Base-by-base conservation (phyloP, 2,329 filamentous ascomycete genomes). In the Bipolaris victoriae region DNA sequence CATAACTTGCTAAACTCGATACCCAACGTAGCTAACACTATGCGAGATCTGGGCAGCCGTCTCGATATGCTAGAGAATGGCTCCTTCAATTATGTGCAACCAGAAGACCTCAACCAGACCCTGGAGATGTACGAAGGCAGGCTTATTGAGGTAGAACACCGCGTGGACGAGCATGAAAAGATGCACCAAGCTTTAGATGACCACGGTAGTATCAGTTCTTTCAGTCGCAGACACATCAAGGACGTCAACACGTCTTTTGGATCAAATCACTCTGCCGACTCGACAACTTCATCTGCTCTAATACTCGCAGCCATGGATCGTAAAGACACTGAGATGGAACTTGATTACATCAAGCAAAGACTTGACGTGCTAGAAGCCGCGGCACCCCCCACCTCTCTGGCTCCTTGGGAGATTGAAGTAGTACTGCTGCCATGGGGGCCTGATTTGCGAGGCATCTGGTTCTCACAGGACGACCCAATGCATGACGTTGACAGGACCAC, bases 331-430 rank as follows among this genome's bases (percentile, higher is more conserved):
- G 73, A 76, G 20, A 74, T 77, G 44, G 74, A 81, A 22, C 70
- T 85, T 24, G 77, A 80, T 45, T 75, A 74, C 35, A 76, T 86
- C 9, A 82, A 84, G 61, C 75, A 77, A 20, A 77, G 81, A 5
- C 60, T 83, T 5, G 67, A 79, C 29, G 79, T 84, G 41, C 79
- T 91, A 9, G 87, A 90, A 71, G 81, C 82, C 5, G 78, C 73
- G 4, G 71, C 83, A 9, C 74, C 86, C 29, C 89, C 90, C n/a
- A 86, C 88, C 0, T 79, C 80, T 26, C 76, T 77, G 40, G 81
- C 84, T 39, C 88, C 90, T 0, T 92, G 90, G 88, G 85, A 90
- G 62, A 79, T 94, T 1, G 90, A 93, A 68, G 88, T 93, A 4
- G 86, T 93, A 1, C 86, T 92, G 55, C 73, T 93, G 7, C 90